phyloP scores from a whole-genome alignment of 2,329 filamentous ascomycete species.

The Gnomoniopsis sp. region DNA sequence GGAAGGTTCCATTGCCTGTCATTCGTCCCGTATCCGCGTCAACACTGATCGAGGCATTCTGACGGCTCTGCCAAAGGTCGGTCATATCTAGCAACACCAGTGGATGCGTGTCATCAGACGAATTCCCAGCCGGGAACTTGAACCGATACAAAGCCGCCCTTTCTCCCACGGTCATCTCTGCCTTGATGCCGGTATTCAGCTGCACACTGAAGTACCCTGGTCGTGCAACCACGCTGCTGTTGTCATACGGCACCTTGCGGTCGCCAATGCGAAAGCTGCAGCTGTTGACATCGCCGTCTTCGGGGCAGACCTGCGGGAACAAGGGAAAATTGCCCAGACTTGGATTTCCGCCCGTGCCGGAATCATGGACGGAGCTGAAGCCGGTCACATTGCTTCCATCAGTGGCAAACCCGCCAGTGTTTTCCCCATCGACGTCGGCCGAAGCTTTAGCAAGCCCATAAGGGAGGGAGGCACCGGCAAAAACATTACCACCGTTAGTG shows the following conservation, averaged over 20 bases:
- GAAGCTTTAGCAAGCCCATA: constrained; percentile 56
- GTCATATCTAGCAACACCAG: constrained; percentile 57
- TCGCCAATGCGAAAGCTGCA: constrained; percentile 51
- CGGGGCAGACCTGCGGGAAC: constrained; percentile 39
- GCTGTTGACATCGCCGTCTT: constrained; percentile 46
- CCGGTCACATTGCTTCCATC: constrained; percentile 47
- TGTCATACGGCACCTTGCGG: constrained; percentile 37
- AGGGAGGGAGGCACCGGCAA: constrained; percentile 52
- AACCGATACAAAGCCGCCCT: constrained; percentile 61
- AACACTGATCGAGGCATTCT: constrained; percentile 47
- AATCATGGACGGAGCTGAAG: constrained; percentile 46
- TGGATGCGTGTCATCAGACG: constrained; percentile 34
- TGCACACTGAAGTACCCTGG: constrained; percentile 59
- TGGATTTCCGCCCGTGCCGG: constrained; percentile 41
- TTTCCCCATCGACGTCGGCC: constrained; percentile 46
- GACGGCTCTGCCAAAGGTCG: constrained; percentile 52
- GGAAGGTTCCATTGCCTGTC: constrained; percentile 54
- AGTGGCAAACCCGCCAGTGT: constrained; percentile 42
- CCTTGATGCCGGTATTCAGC: constrained; percentile 48
- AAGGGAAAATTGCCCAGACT: constrained; percentile 45
- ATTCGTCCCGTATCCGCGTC: constrained; percentile 49
- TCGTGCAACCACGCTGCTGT: constrained; percentile 41
- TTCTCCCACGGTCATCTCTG: constrained; percentile 59
- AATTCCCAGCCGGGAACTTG: constrained; percentile 43
- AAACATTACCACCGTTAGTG: constrained; percentile 54